Evolutionary conservation across 1,284 basidiomycete genomes (phyloP).

Genomic region (Cryptococcus sp.): DNA sequence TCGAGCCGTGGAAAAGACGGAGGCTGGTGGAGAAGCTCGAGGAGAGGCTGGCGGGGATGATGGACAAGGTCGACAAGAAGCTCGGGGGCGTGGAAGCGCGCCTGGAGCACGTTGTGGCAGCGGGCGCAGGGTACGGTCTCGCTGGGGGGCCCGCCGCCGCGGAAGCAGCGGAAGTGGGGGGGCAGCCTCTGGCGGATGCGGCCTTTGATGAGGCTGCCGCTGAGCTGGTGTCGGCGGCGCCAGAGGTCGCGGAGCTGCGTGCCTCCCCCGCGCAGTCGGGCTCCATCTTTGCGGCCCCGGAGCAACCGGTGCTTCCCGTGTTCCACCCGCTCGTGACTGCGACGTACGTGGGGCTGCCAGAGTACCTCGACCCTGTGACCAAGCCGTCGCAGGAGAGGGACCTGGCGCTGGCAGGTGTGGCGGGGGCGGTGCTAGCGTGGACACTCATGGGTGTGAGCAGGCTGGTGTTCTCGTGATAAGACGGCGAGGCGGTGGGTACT

Average conservation of each 20-base stretch:
- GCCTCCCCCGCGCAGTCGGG: background rate
- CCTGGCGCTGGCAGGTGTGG: constrained; percentile 18
- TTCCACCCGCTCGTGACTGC: constrained; percentile 6
- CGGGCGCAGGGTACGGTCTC: background rate
- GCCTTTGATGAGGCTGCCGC: background rate
- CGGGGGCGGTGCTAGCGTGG: constrained; percentile 15
- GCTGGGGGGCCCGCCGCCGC: background rate
- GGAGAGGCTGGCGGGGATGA: constrained; percentile 72
- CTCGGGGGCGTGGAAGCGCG: constrained; percentile 23
- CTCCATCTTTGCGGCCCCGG: background rate
- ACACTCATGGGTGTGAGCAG: constrained; percentile 7
- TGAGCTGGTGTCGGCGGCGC: background rate
- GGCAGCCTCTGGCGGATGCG: background rate
- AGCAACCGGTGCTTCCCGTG: background rate
- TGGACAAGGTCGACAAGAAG: constrained; percentile 45
- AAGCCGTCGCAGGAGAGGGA: constrained; percentile 30
- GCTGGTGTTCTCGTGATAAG: constrained; percentile 1
- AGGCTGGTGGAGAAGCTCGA: constrained; percentile 81
- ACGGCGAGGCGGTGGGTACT: too few relatives aligned
- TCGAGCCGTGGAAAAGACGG: constrained; percentile 90
- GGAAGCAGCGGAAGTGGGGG: background rate
- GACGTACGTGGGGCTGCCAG: constrained; percentile 10
- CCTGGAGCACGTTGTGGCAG: background rate
- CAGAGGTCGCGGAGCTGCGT: background rate
- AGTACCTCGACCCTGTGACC: constrained; percentile 20